Base-by-base conservation (phyloP, 441 rosid species). In the Manihot esculenta region DNA sequence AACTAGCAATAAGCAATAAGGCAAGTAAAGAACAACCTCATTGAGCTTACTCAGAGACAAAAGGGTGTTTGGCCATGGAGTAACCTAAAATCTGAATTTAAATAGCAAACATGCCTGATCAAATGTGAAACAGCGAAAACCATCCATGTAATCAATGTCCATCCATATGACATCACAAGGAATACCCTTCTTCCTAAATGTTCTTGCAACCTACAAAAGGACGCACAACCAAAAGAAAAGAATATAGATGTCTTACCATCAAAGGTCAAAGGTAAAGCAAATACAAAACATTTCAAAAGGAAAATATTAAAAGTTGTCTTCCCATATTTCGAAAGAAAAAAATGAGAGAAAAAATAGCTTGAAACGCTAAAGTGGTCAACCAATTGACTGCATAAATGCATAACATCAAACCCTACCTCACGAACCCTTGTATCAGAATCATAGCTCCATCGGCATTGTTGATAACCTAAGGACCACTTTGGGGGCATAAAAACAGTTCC, bases 101-200 rank as follows among this genome's bases (percentile, higher is more conserved):
- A 21, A 20, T 10, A n/a, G 41, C 45, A 49, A 63, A 73, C 87
- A 72, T 85, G 80, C 99, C 97, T 88, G 76, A 80, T 92, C 90
- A 66, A 92, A 89, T 74, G 99, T 95, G 82, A 95, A 95, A 88
- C 97, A 95, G 56, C 98, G 89, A 80, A 92, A 95, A n/a, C 96
- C 92, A 75, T 95, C 99, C 99, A 95, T 95, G 83, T 95, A 95
- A 77, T 92, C 99, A 74, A 95, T 95, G 77, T 95, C 98, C 99
- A 95, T 95, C 99, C 99, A 95, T 83, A 95, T 83, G 68, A 85
- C 98, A 74, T 95, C 99, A 79, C 92, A 76, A 59, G 99, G 98
- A 73, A 95, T 91, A 67, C 78, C 88, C 83, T 92, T 95, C 78
- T 92, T 85, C 59, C 98, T 86, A 78, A 95, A 95, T 54, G 82